Evolutionary conservation across 495 filamentous ascomycete species (phyloP).

Genomic region (Hyaloscypha finlandica): DNA sequence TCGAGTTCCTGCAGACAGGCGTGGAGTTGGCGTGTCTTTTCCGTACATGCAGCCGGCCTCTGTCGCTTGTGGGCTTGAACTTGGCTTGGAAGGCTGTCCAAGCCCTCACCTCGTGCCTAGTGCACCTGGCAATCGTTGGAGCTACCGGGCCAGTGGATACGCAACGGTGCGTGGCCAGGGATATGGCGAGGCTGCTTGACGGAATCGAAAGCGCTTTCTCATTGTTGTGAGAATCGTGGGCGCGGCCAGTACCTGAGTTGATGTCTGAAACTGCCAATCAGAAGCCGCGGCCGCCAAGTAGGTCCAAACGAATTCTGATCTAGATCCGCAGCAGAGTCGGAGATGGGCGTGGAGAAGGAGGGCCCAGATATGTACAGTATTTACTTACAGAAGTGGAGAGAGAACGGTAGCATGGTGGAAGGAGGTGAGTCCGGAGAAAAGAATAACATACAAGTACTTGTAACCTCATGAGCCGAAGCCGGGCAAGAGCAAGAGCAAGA

Average conservation of each 20-base stretch:
- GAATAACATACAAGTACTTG: too few relatives aligned
- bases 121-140: not conserved
- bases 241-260: not conserved
- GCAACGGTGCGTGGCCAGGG: not conserved
- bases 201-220: not conserved
- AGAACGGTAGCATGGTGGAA: not conserved
- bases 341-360: not conserved
- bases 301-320: slow-evolving; percentile 4
- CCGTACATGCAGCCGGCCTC: not conserved
- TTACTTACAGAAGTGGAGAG: not conserved
- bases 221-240: not conserved
- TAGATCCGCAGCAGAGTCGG: not conserved
- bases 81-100: not conserved
- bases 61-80: not conserved
- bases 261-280: not conserved
- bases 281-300: not conserved
- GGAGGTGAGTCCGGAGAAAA: not conserved
- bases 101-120: not conserved
- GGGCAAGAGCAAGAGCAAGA: not conserved
- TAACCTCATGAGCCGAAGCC: not conserved
- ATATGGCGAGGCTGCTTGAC: too few relatives aligned
- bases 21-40: not conserved
- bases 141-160: slow-evolving; percentile 1
- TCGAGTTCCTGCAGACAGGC: not conserved
- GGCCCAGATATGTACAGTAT: not conserved